A percentile compares a stretch with the other conserved stretches of the same genome.
Conservation (phyloP, 1,139 yeast genomes). For the Yamadazyma blattariae region DNA sequence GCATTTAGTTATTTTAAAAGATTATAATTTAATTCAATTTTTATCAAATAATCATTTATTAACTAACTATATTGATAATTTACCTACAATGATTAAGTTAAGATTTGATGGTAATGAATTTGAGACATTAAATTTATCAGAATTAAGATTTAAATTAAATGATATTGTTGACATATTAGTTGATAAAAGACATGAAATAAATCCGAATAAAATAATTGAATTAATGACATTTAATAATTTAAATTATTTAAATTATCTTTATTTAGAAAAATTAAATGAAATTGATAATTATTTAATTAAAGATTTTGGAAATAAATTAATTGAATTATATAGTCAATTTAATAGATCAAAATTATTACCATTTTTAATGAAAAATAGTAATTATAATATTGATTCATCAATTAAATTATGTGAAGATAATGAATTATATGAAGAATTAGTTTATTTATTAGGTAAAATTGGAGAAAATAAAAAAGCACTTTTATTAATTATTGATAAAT, state of each 20-base stretch:
- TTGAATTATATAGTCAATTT: slow-evolving; percentile 62
- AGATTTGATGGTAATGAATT: slow-evolving; percentile 33
- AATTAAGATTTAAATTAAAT: slow-evolving; percentile 35
- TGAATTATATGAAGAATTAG: slow-evolving; percentile 63
- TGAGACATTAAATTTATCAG: slow-evolving; percentile 38
- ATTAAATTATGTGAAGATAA: slow-evolving; percentile 58
- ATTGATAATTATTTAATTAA: slow-evolving; percentile 54
- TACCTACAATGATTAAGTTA: slow-evolving; percentile 54
- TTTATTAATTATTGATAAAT: slow-evolving; percentile 67
- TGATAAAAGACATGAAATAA: slow-evolving; percentile 61
- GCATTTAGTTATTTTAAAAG: slow-evolving; percentile 57
- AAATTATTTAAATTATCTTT: slow-evolving; percentile 57
- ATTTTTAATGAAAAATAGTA: slow-evolving; percentile 42
- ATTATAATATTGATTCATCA: slow-evolving; percentile 71
- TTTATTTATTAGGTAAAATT: slow-evolving; percentile 75
- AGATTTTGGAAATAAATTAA: slow-evolving; percentile 64
- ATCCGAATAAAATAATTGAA: slow-evolving; percentile 48
- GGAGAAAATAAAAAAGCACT: slow-evolving; percentile 81
- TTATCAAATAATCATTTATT: slow-evolving; percentile 62
- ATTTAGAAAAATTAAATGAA: slow-evolving; percentile 50
- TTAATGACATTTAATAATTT: slow-evolving; percentile 44
- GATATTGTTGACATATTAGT: slow-evolving; percentile 58
- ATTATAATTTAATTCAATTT: slow-evolving; percentile 54
- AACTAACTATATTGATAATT: slow-evolving; percentile 40
- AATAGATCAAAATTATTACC: slow-evolving; percentile 51